These are phyloP conservation scores for Hypoxylon sp. DNA, from an alignment of 2,329 filamentous ascomycete genomes.

Conservation along the genomic window DNA sequence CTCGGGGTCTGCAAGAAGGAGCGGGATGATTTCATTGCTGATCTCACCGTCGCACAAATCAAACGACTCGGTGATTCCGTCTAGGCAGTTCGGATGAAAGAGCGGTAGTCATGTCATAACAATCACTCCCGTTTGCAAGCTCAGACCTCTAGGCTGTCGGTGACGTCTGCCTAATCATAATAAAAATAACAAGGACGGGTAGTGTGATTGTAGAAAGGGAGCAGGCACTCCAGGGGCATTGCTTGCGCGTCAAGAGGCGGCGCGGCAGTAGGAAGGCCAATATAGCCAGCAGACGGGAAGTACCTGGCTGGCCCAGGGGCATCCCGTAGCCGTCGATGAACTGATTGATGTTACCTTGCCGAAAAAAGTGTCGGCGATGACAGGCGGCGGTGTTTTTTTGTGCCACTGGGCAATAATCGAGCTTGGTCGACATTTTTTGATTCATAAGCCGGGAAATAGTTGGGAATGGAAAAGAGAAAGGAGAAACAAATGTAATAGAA, in stretches of 20 bases:
- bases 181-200: slow-evolving; percentile 22
- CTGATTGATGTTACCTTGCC: slow-evolving; percentile 23
- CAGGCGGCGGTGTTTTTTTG: slow-evolving; percentile 31
- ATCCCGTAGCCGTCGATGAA: slow-evolving; percentile 15
- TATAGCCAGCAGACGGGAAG: slow-evolving; percentile 12
- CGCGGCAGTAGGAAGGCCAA: slow-evolving; percentile 11
- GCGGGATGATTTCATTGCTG: slow-evolving; percentile 40
- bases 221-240: slow-evolving; percentile 18
- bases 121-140: slow-evolving; percentile 31
- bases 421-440: slow-evolving; percentile 18
- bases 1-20: slow-evolving; percentile 29
- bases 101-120: slow-evolving; percentile 35
- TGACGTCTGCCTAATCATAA: slow-evolving; percentile 39
- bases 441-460: slow-evolving; percentile 31
- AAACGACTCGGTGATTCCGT: slow-evolving; percentile 35
- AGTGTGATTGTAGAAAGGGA: slow-evolving; percentile 21
- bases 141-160: slow-evolving; percentile 34
- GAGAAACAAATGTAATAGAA: slow-evolving; percentile 21
- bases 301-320: slow-evolving; percentile 17
- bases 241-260: slow-evolving; percentile 25
- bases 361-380: slow-evolving; percentile 28
- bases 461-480: slow-evolving; percentile 9
- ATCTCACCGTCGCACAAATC: slow-evolving; percentile 46
- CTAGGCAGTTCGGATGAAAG: slow-evolving; percentile 24
- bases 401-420: slow-evolving; percentile 38